Evolutionary conservation across 2,329 filamentous ascomycete species (phyloP).

Genomic region (Claviceps maximensis): DNA sequence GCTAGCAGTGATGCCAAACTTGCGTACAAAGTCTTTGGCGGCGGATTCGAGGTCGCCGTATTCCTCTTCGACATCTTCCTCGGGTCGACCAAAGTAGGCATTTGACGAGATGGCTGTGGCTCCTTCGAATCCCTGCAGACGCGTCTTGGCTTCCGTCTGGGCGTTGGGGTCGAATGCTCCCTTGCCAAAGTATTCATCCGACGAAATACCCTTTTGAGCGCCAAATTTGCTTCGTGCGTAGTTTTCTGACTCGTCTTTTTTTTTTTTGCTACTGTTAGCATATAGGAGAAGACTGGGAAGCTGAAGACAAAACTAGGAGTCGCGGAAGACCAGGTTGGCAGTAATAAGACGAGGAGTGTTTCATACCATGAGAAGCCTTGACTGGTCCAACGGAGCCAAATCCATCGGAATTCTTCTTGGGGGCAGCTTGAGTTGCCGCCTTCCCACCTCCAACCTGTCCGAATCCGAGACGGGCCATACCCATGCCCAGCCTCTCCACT

Average conservation of each 20-base stretch:
- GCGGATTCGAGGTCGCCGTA: constrained; percentile 89
- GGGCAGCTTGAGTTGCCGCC: constrained; percentile 36
- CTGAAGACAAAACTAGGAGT: too few relatives aligned
- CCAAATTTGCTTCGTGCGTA: constrained; percentile 86
- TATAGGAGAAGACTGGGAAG: neutral
- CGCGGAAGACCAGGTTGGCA: neutral
- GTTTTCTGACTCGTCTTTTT: constrained; percentile 55
- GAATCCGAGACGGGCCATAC: constrained; percentile 72
- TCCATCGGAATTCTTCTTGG: constrained; percentile 63
- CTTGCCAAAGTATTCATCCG: constrained; percentile 96
- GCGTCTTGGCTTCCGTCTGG: constrained; percentile 72
- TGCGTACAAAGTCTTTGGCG: constrained; percentile 89
- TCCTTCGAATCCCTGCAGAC: constrained; percentile 86
- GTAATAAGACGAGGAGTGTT: neutral
- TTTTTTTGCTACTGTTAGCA: neutral
- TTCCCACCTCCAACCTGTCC: constrained; percentile 64
- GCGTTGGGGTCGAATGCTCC: constrained; percentile 68
- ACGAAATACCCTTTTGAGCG: constrained; percentile 86
- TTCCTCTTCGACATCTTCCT: constrained; percentile 65
- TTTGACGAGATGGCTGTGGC: constrained; percentile 89
- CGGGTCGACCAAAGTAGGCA: constrained; percentile 89
- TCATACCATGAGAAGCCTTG: constrained; percentile 58
- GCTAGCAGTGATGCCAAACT: constrained; percentile 88
- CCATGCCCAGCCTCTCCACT: constrained; percentile 82
- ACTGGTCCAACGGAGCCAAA: constrained; percentile 76